Conservation (phyloP, 495 filamentous ascomycete genomes). For the Durotheca rogersii region DNA sequence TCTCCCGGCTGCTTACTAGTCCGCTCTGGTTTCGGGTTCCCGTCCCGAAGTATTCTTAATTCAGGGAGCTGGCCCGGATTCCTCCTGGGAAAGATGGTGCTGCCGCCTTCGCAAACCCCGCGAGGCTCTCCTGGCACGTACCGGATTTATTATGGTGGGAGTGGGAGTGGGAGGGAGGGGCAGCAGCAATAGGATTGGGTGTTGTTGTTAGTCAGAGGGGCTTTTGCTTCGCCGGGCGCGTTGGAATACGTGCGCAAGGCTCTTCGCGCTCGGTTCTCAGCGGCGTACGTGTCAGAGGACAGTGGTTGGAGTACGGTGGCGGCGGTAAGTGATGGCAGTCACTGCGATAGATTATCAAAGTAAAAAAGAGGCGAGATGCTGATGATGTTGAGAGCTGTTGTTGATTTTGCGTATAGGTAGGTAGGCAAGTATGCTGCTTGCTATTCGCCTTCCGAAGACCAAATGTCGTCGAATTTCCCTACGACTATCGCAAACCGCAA, state of each 20-base stretch:
- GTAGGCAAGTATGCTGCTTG: too few relatives aligned
- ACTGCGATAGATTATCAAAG: too few relatives aligned
- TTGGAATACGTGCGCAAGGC: conserved; percentile 7
- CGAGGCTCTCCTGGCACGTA: too few relatives aligned
- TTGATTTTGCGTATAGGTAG: too few relatives aligned
- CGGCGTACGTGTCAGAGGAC: too few relatives aligned
- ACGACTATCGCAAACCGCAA: conserved; percentile 27
- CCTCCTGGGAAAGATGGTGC: conserved; percentile 25
- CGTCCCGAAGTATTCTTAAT: conserved; percentile 12
- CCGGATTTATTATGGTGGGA: conserved; percentile 22
- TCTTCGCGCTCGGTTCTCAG: too few relatives aligned
- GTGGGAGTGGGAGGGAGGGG: conserved; percentile 3
- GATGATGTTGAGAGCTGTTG: conserved; percentile 3
- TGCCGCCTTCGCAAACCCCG: conserved; percentile 29
- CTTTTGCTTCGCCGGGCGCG: conserved; percentile 6
- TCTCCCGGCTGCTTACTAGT: too few relatives aligned
- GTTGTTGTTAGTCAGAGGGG: conserved; percentile 13
- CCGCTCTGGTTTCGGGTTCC: conserved; percentile 15
- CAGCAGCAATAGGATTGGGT: conserved; percentile 12
- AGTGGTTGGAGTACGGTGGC: too few relatives aligned
- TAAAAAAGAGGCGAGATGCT: too few relatives aligned
- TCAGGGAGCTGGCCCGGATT: too few relatives aligned
- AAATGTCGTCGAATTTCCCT: conserved; percentile 23
- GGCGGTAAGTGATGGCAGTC: too few relatives aligned
- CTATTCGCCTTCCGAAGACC: conserved; percentile 19